A percentile compares a stretch with the other conserved stretches of the same genome.
Evolutionary conservation across 2,329 filamentous ascomycete species (phyloP).

Genomic region (Cucurbitaria berberidis): DNA sequence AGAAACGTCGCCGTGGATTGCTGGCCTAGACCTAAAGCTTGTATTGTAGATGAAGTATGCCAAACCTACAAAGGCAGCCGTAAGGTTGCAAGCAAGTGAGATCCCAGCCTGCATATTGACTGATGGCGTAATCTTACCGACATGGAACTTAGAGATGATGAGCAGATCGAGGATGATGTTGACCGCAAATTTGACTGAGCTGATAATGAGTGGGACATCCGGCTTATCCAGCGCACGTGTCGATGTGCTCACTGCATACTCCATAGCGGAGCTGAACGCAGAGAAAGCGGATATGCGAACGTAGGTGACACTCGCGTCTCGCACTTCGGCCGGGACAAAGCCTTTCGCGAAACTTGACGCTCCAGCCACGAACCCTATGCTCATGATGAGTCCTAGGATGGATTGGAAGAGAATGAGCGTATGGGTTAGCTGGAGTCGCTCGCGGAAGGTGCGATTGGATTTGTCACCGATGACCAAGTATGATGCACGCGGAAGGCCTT

Average conservation of each 20-base stretch:
- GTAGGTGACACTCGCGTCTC: constrained; percentile 65
- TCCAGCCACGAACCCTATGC: constrained; percentile 62
- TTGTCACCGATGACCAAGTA: constrained; percentile 74
- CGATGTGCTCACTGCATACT: constrained; percentile 65
- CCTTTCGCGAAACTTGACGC: constrained; percentile 62
- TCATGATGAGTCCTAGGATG: constrained; percentile 64
- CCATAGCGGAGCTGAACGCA: constrained; percentile 66
- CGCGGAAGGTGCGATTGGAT: constrained; percentile 56
- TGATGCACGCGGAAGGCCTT: constrained; percentile 71
- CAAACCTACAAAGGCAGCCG: constrained; percentile 55
- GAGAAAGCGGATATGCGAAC: constrained; percentile 69
- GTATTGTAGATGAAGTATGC: constrained; percentile 62
- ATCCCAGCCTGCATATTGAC: constrained; percentile 70
- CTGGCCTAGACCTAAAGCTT: constrained; percentile 42
- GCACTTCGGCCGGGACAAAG: constrained; percentile 68
- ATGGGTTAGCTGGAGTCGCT: constrained; percentile 65
- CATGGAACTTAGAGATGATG: constrained; percentile 69
- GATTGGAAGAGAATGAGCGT: constrained; percentile 64
- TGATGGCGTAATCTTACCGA: constrained; percentile 60
- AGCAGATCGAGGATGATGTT: constrained; percentile 73
- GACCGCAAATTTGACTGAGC: constrained; percentile 65
- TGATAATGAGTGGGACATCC: constrained; percentile 72
- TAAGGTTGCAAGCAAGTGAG: constrained; percentile 61
- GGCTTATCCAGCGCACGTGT: constrained; percentile 72
- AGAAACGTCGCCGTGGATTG: constrained; percentile 12